Evolutionary conservation across 495 filamentous ascomycete genomes (phyloP), one percentile per base, ranked within the genome.

Genomic region (Penicillium arizonense): DNA sequence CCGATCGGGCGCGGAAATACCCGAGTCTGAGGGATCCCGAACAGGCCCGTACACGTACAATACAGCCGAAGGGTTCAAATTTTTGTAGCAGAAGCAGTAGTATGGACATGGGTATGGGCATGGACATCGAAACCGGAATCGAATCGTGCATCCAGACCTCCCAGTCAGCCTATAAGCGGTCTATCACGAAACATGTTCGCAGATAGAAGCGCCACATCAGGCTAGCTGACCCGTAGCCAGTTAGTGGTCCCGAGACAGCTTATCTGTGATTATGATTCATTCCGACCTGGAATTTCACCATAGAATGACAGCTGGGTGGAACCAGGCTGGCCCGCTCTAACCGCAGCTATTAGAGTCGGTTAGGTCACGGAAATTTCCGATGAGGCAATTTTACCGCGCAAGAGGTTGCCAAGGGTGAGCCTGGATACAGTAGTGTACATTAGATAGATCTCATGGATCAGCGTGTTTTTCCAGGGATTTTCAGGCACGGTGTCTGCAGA

Each of bases 11-110:
- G 54, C 61, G 57, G 52, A 53, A 64, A 47, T 38, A 47, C 57
- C 60, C 63, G 57, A 57, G 50, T 21, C 18, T 28, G 33, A 45
- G 38, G 41, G 45, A 56, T 61, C 63, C 63, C 63, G 63, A 63
- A 9, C 14, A 24, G 43, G 44, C 35, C 49, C 53, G 50, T 49
- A 34, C 37, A 50, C 53, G 54, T 52, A 33, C 14, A 18, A n/a
- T 16, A 8, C 12, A 11, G 24, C 33, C n/a, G 23, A 24, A 24
- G 28, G 8, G 28, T 7, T 30, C 0, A 30, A 7, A 30, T 9
- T 30, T 2, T 5, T 8, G 28, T 8, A 10, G 28, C 28, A 6
- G 0, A 2, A 24, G 23, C 23, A 6, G 3, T 24, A 24, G 23
- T 24, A 24, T 4, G 5, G 5, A 6, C 23, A 6, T 24, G 9